phyloP scores from a whole-genome alignment of 768 basidiomycete genomes.

The Bullera alba region DNA sequence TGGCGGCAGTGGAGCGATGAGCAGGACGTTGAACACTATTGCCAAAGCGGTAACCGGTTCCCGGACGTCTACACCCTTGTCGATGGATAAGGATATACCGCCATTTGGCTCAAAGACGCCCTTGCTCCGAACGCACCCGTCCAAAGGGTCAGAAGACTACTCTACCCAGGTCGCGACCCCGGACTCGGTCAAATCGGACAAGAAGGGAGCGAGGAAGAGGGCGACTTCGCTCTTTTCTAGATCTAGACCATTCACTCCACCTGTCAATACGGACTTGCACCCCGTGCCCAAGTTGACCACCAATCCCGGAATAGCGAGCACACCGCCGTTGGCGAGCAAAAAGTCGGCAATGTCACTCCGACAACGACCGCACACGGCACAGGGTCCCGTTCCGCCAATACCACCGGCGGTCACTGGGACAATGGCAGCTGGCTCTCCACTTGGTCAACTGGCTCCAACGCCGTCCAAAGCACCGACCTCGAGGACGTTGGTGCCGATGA shows the following conservation, averaged over 20 bases:
- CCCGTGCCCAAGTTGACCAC: constrained; percentile 6
- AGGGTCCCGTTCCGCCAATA: too few species aligned
- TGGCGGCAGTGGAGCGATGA: background rate
- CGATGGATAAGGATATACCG: background rate
- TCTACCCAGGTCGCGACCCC: background rate
- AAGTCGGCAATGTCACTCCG: background rate
- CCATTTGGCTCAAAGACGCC: background rate
- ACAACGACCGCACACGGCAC: background rate
- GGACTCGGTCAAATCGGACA: background rate
- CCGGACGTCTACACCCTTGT: background rate
- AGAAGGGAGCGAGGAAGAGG: constrained; percentile 10
- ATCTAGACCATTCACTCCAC: constrained; percentile 22
- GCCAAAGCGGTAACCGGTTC: background rate
- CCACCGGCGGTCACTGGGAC: too few species aligned
- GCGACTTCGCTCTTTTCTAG: constrained; percentile 15
- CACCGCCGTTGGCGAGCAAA: background rate
- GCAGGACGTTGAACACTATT: background rate
- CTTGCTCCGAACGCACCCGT: background rate
- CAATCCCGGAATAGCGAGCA: too few species aligned
- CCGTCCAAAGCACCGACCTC: background rate
- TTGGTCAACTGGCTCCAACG: background rate
- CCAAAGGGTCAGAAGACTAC: background rate
- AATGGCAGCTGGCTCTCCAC: background rate
- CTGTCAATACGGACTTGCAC: constrained; percentile 11
- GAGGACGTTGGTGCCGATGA: background rate